These are phyloP conservation scores for Tolypocladium ophioglossoides DNA, from an alignment of 2,329 filamentous ascomycete genomes.

Conservation along the genomic window DNA sequence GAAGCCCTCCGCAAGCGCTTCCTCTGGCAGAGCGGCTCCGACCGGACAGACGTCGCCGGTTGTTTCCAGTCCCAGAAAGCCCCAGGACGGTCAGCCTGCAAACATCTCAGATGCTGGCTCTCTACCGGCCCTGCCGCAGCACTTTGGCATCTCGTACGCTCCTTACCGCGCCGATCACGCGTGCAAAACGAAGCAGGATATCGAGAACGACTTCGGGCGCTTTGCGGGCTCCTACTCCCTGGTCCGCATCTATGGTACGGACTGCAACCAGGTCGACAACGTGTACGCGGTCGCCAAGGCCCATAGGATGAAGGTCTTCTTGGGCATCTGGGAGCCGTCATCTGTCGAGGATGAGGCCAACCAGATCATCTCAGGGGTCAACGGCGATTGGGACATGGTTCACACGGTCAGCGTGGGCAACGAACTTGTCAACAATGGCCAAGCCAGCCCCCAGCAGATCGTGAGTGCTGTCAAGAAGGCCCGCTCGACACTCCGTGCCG, in stretches of 20 bases:
- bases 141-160: constrained; percentile 36
- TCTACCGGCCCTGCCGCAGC: constrained; percentile 7
- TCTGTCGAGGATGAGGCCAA: constrained; percentile 45
- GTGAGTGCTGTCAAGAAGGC: constrained; percentile 46
- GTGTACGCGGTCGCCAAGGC: constrained; percentile 52
- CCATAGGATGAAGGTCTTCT: constrained; percentile 60
- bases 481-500: constrained; percentile 43
- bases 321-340: constrained; percentile 59
- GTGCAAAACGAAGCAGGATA: constrained; percentile 57
- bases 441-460: constrained; percentile 41
- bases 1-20: not conserved
- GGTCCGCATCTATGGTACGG: constrained; percentile 69
- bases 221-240: constrained; percentile 44
- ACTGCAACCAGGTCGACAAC: constrained; percentile 61
- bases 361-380: constrained; percentile 47
- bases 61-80: not conserved
- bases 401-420: constrained; percentile 71
- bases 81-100: not conserved
- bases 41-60: not conserved
- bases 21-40: not conserved
- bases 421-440: constrained; percentile 61
- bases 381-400: constrained; percentile 56
- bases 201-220: constrained; percentile 52
- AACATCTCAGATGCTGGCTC: not conserved
- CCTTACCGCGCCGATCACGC: constrained; percentile 38